Evolutionary conservation across 2,329 filamentous ascomycete genomes (phyloP).

Genomic region (Nigrospora sphaerica): DNA sequence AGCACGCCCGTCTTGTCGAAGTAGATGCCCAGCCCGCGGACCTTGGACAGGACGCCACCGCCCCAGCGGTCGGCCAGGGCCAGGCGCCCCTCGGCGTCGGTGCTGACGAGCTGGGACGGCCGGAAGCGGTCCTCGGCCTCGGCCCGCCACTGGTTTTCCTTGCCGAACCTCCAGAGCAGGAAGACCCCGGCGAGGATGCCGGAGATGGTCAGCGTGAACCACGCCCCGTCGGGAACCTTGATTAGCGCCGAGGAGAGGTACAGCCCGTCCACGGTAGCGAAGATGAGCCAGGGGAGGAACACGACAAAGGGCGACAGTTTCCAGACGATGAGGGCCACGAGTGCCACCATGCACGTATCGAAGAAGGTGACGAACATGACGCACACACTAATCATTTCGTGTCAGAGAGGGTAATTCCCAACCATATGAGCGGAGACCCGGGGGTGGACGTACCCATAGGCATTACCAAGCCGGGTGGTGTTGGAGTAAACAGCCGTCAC

Average conservation of each 20-base stretch:
- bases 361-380: slow-evolving; percentile 77
- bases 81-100: slow-evolving; percentile 16
- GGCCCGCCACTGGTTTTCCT: slow-evolving; percentile 68
- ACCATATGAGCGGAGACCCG: background rate
- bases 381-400: slow-evolving; percentile 42
- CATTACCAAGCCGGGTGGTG: slow-evolving; percentile 64
- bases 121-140: slow-evolving; percentile 56
- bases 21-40: slow-evolving; percentile 61
- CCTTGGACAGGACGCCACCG: slow-evolving; percentile 34
- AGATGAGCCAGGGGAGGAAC: slow-evolving; percentile 52
- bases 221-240: slow-evolving; percentile 70
- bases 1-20: slow-evolving; percentile 69
- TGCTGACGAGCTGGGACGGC: slow-evolving; percentile 29
- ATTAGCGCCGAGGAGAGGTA: slow-evolving; percentile 63
- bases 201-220: slow-evolving; percentile 67
- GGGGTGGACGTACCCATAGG: slow-evolving; percentile 47
- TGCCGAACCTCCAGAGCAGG: slow-evolving; percentile 71
- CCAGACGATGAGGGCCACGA: slow-evolving; percentile 70
- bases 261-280: slow-evolving; percentile 60
- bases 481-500: slow-evolving; percentile 61
- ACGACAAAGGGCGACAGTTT: slow-evolving; percentile 54
- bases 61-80: slow-evolving; percentile 31
- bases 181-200: slow-evolving; percentile 57
- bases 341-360: slow-evolving; percentile 65
- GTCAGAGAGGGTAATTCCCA: background rate